Evolutionary conservation across 768 basidiomycete species (phyloP), one percentile per base, ranked within the genome.

Genomic region (Phlebiopsis gigantea): DNA sequence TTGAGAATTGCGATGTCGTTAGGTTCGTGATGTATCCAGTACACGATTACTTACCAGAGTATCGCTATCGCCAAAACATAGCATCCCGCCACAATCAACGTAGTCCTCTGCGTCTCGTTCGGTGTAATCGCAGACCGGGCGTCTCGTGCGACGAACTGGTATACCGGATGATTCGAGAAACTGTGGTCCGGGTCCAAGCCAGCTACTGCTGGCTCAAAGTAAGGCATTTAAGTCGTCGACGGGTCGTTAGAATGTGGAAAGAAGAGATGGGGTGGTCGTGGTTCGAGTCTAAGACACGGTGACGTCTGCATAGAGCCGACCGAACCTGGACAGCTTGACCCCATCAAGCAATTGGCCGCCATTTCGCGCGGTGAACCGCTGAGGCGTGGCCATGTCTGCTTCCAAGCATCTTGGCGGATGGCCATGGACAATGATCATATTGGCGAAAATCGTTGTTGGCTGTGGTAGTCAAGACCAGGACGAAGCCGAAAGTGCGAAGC

Each of bases 31-130:
- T n/a, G 31, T 2, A 19, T 15, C 3, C 15, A 19, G 30, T 22
- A 46, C 5, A 7, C 1, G 45, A 1, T 6, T 10, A 66, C 83
- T 61, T 66, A 87, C 90, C 91, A 93, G 60, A 93, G 71, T 53
- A 93, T 83, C n/a, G 75, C 87, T 68, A 93, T 93, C 3, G 71
- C 78, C 22, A 92, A 25, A 55, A 92, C 73, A 70, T 93, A 93
- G 28, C 76, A 77, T 9, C 82, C 89, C 6, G 90, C 91, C 28
- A 91, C 85, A 54, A 93, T 91, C 46, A 93, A 72, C 0, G 91
- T 93, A 14, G 75, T 83, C 61, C 76, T 74, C 67, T 93, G 90
- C 7, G 90, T 92, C 9, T 72, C 74, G 60, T 82, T 89, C 1
- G 90, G 90, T 22, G 81, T 81, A 31, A 92, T 47, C 15, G 53